Conservation (phyloP, 2,329 filamentous ascomycete genomes). For the Colletotrichum sp. region DNA sequence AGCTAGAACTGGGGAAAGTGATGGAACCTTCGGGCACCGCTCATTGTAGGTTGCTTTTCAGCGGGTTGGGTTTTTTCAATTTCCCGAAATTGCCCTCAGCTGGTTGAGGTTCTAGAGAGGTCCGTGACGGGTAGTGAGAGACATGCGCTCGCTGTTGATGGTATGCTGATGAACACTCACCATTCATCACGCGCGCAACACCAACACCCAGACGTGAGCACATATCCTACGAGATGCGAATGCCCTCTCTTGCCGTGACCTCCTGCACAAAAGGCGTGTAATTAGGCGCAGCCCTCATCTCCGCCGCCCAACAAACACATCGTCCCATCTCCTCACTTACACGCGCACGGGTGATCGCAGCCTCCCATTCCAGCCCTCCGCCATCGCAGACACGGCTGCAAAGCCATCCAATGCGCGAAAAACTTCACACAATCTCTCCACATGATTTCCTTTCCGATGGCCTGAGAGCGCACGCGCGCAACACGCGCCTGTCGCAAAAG, state of each 20-base stretch:
- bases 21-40: neutral
- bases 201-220: neutral
- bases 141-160: neutral
- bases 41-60: neutral
- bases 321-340: neutral
- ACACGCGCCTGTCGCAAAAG: neutral
- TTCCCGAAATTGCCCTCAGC: neutral
- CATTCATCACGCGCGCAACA: neutral
- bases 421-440: neutral
- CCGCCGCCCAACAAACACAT: neutral
- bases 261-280: neutral
- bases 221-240: neutral
- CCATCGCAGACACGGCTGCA: neutral
- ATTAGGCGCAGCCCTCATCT: neutral
- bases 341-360: neutral
- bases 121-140: neutral
- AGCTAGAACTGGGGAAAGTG: neutral
- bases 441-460: neutral
- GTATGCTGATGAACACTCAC: accelerated
- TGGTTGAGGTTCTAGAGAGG: neutral
- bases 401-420: too few species aligned
- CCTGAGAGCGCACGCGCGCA: neutral
- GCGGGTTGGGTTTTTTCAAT: neutral
- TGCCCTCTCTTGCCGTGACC: neutral
- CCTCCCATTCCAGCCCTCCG: neutral